Evolutionary conservation across 208 protist genomes (phyloP).

Genomic region (Kentomonas sorsogonicus): DNA sequence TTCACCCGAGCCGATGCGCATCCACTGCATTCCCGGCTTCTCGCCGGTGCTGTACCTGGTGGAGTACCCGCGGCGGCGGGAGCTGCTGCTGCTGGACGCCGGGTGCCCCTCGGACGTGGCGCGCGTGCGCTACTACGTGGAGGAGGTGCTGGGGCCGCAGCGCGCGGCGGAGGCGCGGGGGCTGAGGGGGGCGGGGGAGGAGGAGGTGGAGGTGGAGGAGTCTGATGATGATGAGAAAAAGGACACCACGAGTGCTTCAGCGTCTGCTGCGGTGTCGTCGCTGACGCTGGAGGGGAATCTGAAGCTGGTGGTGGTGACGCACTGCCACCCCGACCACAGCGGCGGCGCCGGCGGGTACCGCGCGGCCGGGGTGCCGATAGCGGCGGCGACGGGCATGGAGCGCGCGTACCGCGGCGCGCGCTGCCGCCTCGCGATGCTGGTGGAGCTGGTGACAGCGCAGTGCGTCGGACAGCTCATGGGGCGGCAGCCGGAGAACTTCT

Average conservation of each 20-base stretch:
- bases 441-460: conserved; percentile 19
- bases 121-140: conserved; percentile 36
- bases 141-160: conserved; percentile 23
- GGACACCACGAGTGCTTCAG: no score
- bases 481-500: conserved; percentile 21
- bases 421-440: conserved; percentile 19
- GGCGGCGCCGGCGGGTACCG: conserved; percentile 28
- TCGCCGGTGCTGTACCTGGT: conserved; percentile 31
- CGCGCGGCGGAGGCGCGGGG: conserved; percentile 2
- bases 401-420: conserved; percentile 14
- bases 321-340: conserved; percentile 49
- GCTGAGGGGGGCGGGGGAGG: no score
- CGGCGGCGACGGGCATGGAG: conserved; percentile 21
- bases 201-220: no score
- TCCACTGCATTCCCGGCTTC: conserved; percentile 43
- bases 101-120: conserved; percentile 35
- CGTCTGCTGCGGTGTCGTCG: no score
- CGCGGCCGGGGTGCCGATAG: conserved; percentile 22
- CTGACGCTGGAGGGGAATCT: conserved; percentile 26
- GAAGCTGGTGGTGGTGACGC: conserved; percentile 26
- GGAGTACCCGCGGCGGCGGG: conserved; percentile 23
- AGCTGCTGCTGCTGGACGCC: conserved; percentile 40
- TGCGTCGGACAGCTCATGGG: conserved; percentile 29
- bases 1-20: conserved; percentile 30
- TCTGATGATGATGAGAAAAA: no score